phyloP scores from a whole-genome alignment of 176 grass and related monocot genomes.

The Carex parvula region DNA sequence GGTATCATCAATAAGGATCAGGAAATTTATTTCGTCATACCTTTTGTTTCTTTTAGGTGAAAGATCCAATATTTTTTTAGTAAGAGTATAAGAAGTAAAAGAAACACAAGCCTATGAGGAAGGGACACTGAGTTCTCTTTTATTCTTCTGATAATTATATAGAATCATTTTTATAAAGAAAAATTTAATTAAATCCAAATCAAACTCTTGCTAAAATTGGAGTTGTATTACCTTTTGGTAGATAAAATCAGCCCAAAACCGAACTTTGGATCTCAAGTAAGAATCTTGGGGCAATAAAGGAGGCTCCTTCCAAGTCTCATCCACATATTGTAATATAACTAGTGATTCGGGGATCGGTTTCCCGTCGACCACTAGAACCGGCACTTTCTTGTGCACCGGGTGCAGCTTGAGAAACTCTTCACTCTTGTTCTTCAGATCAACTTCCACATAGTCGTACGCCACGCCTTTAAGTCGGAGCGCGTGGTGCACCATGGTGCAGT shows the following conservation, averaged over 20 bases:
- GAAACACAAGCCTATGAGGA: neutral
- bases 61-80: too few species aligned
- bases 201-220: neutral
- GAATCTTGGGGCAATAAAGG: conserved; percentile 31
- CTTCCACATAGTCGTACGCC: conserved; percentile 22
- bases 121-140: too few species aligned
- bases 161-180: neutral
- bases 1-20: neutral
- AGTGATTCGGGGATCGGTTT: conserved; percentile 29
- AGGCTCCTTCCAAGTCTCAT: conserved; percentile 28
- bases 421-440: conserved; percentile 42
- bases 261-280: conserved; percentile 23
- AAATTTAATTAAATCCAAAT: neutral
- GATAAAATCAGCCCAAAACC: conserved; percentile 37
- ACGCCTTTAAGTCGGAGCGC: conserved; percentile 38
- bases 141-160: too few species aligned
- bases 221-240: conserved; percentile 29
- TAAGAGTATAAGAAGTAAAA: too few species aligned
- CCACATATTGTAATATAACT: conserved; percentile 32
- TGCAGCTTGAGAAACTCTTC: conserved; percentile 33
- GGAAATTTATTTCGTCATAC: neutral
- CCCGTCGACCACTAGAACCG: conserved; percentile 36
- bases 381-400: conserved; percentile 45
- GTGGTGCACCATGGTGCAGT: conserved; percentile 16
- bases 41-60: too few species aligned